These are phyloP conservation scores for Paramyrothecium sp. DNA, from an alignment of 2,329 filamentous ascomycete species.

Conservation along the genomic window DNA sequence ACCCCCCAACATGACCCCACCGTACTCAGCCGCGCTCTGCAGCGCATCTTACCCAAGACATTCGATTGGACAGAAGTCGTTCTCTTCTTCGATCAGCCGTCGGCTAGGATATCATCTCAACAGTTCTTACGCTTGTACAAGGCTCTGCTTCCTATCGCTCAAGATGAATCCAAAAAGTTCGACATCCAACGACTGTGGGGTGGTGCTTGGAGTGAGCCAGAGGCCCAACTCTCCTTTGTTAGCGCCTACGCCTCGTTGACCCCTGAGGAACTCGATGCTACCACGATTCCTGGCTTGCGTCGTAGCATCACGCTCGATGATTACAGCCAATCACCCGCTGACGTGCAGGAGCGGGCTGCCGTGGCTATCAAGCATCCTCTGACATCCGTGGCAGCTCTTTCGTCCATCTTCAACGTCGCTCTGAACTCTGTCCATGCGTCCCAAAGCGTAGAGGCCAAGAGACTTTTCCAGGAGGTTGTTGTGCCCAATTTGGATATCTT, in stretches of 20 bases:
- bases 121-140: conserved; percentile 84
- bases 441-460: conserved; percentile 61
- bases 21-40: conserved; percentile 60
- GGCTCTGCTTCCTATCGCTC: conserved; percentile 71
- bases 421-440: conserved; percentile 61
- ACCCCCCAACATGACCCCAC: conserved; percentile 51
- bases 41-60: conserved; percentile 59
- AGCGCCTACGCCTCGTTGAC: conserved; percentile 79
- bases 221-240: conserved; percentile 92
- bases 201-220: conserved; percentile 79
- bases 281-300: conserved; percentile 78
- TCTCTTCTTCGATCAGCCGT: conserved; percentile 75
- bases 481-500: conserved; percentile 77
- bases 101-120: conserved; percentile 69
- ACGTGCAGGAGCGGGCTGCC: conserved; percentile 51
- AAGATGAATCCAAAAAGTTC: conserved; percentile 48
- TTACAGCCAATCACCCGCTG: conserved; percentile 47
- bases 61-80: conserved; percentile 74
- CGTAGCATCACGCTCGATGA: conserved; percentile 69
- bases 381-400: conserved; percentile 82
- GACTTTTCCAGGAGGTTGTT: conserved; percentile 65
- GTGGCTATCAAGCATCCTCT: conserved; percentile 79
- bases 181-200: conserved; percentile 92
- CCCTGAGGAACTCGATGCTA: conserved; percentile 76
- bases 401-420: conserved; percentile 64